Evolutionary conservation across 306 rosid species (phyloP), one percentile per base, ranked within the genome.

Genomic region (Cucurbita maxima): DNA sequence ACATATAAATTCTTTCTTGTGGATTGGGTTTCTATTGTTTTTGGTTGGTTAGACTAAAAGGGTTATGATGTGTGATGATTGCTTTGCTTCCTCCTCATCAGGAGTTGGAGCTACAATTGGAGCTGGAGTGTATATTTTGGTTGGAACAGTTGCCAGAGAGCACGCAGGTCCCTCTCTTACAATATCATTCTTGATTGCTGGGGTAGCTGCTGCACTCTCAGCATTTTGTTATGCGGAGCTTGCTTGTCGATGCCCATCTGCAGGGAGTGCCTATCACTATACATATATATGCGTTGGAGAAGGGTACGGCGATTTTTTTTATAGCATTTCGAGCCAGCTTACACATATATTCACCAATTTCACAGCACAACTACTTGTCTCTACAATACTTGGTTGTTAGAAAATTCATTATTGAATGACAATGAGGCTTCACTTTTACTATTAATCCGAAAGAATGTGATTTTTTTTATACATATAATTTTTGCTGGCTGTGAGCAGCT

Each of bases 171-270:
- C 98, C 0, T 88, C 97, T 20, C 82, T 94, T 75, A 75, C 91
- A 8, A 47, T 94, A 53, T 94, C 97, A 10, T 94, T 94, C 78
- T 77, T 94, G 54, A 71, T 94, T 15, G 97, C 98, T 43, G 98
- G 97, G 79, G 80, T 94, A 70, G 96, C 97, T 3, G 91, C 98
- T 71, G 95, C 80, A 43, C 97, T 94, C 77, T 94, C 98, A 4
- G 98, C 98, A 4, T 89, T 94, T 79, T 94, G 98, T 77, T 94
- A 94, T 82, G 98, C 98, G 1, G 98, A 91, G 83, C 89, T 94
- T 76, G 88, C 97, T 7, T 87, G 98, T 80, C 90, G 98, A 2
- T 94, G 92, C 63, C 97, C 98, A 67, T 94, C 97, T 51, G 97
- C 98, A 12, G 98, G 98, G 40, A 94, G 98, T 70, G 98, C 98